These are phyloP conservation scores for Botrytis hyacinthi DNA, from an alignment of 2,329 filamentous ascomycete genomes.

Conservation along the genomic window DNA sequence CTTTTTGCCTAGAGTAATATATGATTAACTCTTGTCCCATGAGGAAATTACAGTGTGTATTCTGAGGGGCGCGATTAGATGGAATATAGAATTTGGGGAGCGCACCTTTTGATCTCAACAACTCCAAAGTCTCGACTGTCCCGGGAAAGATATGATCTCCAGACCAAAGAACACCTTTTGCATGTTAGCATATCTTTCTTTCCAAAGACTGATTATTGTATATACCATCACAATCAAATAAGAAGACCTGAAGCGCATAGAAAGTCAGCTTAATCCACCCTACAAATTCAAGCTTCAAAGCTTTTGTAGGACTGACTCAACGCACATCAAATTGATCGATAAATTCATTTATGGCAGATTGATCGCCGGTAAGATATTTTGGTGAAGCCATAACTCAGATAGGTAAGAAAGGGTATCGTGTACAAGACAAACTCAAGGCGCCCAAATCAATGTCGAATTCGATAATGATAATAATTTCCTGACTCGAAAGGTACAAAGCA, in stretches of 20 bases:
- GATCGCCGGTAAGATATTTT: constrained; percentile 77
- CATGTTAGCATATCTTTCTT: not conserved
- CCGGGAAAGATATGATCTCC: constrained; percentile 86
- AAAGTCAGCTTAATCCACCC: constrained; percentile 25
- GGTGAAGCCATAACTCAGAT: constrained; percentile 33
- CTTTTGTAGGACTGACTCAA: constrained; percentile 37
- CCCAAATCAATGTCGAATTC: not conserved
- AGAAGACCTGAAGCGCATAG: constrained; percentile 63
- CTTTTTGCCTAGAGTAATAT: constrained; percentile 66
- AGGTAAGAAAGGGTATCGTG: not conserved
- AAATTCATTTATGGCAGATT: constrained; percentile 74
- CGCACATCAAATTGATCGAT: constrained; percentile 89
- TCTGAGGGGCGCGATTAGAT: not conserved
- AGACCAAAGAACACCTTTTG: constrained; percentile 87
- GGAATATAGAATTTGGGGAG: not conserved
- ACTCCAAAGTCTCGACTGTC: constrained; percentile 78
- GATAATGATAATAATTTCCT: not conserved
- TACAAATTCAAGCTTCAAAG: constrained; percentile 7
- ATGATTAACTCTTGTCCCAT: not conserved
- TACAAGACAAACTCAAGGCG: not conserved
- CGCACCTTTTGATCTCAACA: constrained; percentile 75
- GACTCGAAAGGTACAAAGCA: not conserved
- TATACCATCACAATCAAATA: constrained; percentile 96
- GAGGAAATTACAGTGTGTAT: not conserved
- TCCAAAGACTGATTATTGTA: constrained; percentile 9